phyloP scores from a whole-genome alignment of 2,329 filamentous ascomycete species.

The Geosmithia putterillii region DNA sequence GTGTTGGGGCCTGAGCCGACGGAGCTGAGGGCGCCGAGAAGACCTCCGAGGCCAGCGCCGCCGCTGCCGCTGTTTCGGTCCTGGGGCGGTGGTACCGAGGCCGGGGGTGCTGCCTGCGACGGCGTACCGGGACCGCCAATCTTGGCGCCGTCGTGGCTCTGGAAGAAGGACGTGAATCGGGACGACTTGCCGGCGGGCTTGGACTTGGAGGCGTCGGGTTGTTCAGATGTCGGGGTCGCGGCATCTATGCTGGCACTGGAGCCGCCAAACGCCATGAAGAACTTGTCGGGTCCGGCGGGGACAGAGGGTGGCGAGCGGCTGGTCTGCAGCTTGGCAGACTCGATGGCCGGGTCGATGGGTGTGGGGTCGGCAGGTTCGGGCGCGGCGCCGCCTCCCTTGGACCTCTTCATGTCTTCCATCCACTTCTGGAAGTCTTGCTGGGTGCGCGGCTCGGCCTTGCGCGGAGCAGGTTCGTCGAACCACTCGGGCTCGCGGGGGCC shows the following conservation, averaged over 20 bases:
- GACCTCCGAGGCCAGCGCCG: conserved; percentile 2
- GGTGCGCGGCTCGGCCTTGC: conserved; percentile 60
- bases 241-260: conserved; percentile 26
- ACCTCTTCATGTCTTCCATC: conserved; percentile 81
- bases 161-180: conserved; percentile 74
- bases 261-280: conserved; percentile 50
- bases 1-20: conserved; percentile 7
- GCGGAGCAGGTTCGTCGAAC: conserved; percentile 65
- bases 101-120: background rate
- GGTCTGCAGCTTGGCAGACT: conserved; percentile 39
- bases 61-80: background rate
- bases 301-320: conserved; percentile 48
- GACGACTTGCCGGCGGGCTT: conserved; percentile 59
- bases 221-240: conserved; percentile 34
- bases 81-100: background rate
- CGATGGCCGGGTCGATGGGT: conserved; percentile 21
- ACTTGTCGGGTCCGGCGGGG: conserved; percentile 62
- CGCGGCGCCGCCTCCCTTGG: conserved; percentile 26
- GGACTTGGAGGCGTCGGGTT: conserved; percentile 30
- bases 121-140: background rate
- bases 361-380: conserved; percentile 19
- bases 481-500: conserved; percentile 80
- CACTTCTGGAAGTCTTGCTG: conserved; percentile 89
- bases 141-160: conserved; percentile 1
- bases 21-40: conserved; percentile 1